Base-by-base conservation (phyloP, 768 basidiomycete genomes). In the Nidula microcarpa region DNA sequence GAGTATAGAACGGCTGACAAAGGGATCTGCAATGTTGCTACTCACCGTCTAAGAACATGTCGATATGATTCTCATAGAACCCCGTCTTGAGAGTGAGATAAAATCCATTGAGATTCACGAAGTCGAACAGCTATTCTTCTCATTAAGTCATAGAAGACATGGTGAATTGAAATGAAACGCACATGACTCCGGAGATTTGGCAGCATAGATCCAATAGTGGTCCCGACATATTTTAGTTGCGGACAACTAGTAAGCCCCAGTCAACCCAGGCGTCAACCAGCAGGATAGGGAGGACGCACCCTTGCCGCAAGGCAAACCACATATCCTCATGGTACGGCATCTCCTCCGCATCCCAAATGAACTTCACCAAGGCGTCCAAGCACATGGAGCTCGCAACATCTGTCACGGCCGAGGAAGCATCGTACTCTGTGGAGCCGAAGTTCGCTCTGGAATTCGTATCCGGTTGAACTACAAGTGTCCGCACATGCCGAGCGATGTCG, bases 331-430 rank as follows among this genome's bases (percentile, higher is more conserved):
- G 69, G 34, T 76, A 78, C 13, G 84, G 80, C 34, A 83, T 71
- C 62, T 87, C 85, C 10, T 87, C 86, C 3, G 80, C 85, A 55
- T 85, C 85, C 89, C 89, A 91, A 35, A 79, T 68, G 60, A 91
- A 91, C 10, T 73, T 81, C 32, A 74, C 68, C 39, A 91, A 75
- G 16, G 85, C 85, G 46, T 90, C 89, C 43, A 91, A 67, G 46
- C 69, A 65, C 59, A 60, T 69, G 39, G 78, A 71, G 5, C 68
- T 68, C 6, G 83, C 85, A 7, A 79, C 70, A 17, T 71, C 61
- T 17, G 77, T 67, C 32, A 89, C 74, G 3, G 84, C 76, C 14
- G 70, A 64, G n/a, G 84, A 84, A 5, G 81, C 75, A 5, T 66
- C 55, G 50, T 68, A 70, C 44, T 73, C 63, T 1, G 66, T 51